These are phyloP conservation scores for Trichoderma guizhouense DNA, from an alignment of 2,329 filamentous ascomycete species.

Conservation along the genomic window DNA sequence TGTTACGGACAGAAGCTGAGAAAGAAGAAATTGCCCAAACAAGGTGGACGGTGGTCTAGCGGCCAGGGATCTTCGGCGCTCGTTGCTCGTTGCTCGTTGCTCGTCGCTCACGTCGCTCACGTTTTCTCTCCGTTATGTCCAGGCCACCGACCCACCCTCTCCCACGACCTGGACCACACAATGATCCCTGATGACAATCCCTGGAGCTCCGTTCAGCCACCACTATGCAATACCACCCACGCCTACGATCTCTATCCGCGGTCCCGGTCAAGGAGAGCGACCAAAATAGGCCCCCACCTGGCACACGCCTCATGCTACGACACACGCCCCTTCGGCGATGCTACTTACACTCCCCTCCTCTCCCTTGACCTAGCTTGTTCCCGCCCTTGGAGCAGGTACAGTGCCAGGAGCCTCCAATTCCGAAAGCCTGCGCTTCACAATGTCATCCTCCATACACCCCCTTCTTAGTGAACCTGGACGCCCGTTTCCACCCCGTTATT, in stretches of 20 bases:
- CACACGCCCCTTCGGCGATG: background rate
- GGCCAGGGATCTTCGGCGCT: constrained; percentile 15
- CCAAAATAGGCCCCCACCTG: constrained; percentile 2
- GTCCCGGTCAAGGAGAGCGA: constrained; percentile 21
- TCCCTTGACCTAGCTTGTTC: background rate
- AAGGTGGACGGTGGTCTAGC: constrained; percentile 14
- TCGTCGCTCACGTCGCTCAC: constrained; percentile 18
- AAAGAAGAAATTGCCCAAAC: constrained; percentile 16
- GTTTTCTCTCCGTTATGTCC: constrained; percentile 22
- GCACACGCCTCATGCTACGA: constrained; percentile 4
- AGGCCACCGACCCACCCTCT: constrained; percentile 19
- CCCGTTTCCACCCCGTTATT: constrained; percentile 7
- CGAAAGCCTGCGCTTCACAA: background rate
- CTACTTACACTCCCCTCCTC: background rate
- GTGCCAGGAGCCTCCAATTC: background rate
- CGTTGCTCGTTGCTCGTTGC: constrained; percentile 16
- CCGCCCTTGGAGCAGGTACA: constrained; percentile 3
- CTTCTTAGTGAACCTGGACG: constrained; percentile 1
- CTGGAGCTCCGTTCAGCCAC: constrained; percentile 25
- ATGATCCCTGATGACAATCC: constrained; percentile 27
- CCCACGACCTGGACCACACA: constrained; percentile 23
- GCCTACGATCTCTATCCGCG: constrained; percentile 23
- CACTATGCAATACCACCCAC: constrained; percentile 19
- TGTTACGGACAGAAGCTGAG: constrained; percentile 14
- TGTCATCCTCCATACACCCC: constrained; percentile 6